Base-by-base conservation (phyloP, 2,329 filamentous ascomycete genomes). In the Lasiodiplodia citricola region DNA sequence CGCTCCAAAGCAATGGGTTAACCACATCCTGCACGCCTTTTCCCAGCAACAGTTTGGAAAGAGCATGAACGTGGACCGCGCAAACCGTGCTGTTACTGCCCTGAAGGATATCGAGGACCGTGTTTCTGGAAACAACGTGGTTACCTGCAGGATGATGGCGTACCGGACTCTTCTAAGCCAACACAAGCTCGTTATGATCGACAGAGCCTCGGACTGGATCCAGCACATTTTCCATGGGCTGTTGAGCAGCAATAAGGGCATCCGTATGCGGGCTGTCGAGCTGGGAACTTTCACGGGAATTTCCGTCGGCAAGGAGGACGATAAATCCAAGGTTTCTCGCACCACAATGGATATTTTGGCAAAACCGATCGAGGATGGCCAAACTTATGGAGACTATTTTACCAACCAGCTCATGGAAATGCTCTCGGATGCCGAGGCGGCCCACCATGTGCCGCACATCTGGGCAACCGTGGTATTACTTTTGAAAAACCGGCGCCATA, bases 381-480 rank as follows among this genome's bases (percentile, higher is more conserved):
- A 85, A 66, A 89, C 84, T 21, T 92, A 94, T 73, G 88, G 90
- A 47, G 87, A 91, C 11, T 90, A 90, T 73, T 90, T 95, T 72
- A 87, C 88, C 51, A 83, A 87, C 23, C 87, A 88, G 38, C 83
- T 98, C 66, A 87, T 86, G 68, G 83, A 85, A 13, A 92, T 96
- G 89, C 84, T 91, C 23, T 51, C 28, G 11, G 38, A 69, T n/a
- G 87, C 89, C 71, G 86, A 89, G 14, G 86, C 88, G 25, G 88
- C 87, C 11, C 79, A 85, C 0, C 84, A 88, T 50, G 94, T 97
- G 0, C 94, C 96, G 6, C 92, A 94, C 72, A 92, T 98, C 25
- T 98, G 95, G 95, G 91, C 92, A 69, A 87, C 93, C 44, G 84
- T 97, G 2, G 88, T 95, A 7, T 85, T 97, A 2, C 88, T 97